These are phyloP conservation scores for Pichia sp. DNA, from an alignment of 1,139 yeast species.

Conservation along the genomic window DNA sequence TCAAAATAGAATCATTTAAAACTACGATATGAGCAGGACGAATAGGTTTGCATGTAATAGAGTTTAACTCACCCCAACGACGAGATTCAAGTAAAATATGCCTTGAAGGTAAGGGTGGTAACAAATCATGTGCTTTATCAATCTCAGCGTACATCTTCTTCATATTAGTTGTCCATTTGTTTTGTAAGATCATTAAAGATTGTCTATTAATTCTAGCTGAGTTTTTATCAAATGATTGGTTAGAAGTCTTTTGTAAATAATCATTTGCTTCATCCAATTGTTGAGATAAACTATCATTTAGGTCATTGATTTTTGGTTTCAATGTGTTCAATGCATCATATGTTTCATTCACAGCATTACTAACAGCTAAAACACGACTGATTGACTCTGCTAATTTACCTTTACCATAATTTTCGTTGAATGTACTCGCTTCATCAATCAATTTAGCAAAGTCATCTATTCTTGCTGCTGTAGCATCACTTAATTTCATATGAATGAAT, in stretches of 20 bases:
- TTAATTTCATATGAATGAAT: constrained; percentile 8
- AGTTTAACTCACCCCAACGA: constrained; percentile 82
- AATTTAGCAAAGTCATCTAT: constrained; percentile 13
- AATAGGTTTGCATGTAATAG: constrained; percentile 63
- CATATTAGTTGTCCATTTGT: constrained; percentile 79
- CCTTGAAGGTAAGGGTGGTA: constrained; percentile 73
- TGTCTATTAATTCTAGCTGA: constrained; percentile 12
- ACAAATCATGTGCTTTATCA: constrained; percentile 80
- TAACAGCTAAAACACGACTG: constrained; percentile 61
- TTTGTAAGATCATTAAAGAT: constrained; percentile 40
- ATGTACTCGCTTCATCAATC: constrained; percentile 6
- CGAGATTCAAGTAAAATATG: constrained; percentile 40
- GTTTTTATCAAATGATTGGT: constrained; percentile 40
- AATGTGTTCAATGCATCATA: constrained; percentile 57
- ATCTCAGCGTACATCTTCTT: constrained; percentile 70
- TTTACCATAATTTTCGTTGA: constrained; percentile 57
- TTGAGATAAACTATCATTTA: constrained; percentile 56
- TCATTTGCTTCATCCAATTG: constrained; percentile 46
- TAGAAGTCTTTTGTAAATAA: constrained; percentile 45
- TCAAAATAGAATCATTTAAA: constrained; percentile 66
- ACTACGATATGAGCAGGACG: constrained; percentile 72
- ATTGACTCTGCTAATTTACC: constrained; percentile 63
- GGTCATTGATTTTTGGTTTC: constrained; percentile 52
- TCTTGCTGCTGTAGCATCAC: constrained; percentile 13
- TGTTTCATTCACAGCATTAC: constrained; percentile 55